Base-by-base conservation (phyloP, 768 basidiomycete genomes). In the Leccinum boreale region DNA sequence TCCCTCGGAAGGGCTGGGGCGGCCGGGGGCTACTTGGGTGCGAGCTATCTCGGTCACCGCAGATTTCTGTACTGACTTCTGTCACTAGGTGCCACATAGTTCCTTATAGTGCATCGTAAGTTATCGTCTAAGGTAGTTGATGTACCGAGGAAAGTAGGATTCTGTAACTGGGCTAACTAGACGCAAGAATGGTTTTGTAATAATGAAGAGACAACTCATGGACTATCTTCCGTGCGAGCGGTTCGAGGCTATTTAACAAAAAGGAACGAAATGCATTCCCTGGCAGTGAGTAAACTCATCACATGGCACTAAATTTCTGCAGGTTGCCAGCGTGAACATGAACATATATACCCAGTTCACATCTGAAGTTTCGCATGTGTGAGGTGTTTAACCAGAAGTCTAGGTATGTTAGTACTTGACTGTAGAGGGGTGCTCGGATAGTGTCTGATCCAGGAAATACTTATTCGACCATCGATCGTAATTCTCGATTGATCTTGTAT, bases 1-100 rank as follows among this genome's bases (percentile, higher is more conserved):
- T 77, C 3, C 92, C 92, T 6, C 73, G 83, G 51, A 82, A 79
- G 56, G 86, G 86, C 7, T 97, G 94, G 94, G 92, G 92, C 60
- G 94, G 94, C 10, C 78, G 91, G 58, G 94, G 94, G 9, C 77
- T 88, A 70, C 75, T 97, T 45, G 94, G 94, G 88, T 92, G 60
- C 65, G 85, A 42, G 29, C 17, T 21, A 46, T n/a, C 47, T 50
- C 56, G 23, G 33, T 42, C 45, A 21, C 45, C 8, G 3, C 49
- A 48, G 39, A 36, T 50, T 55, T 10, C 31, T 33, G 50, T 58
- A 62, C 57, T 46, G 31, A 58, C 26, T 48, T 24, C 28, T 21
- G 19, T 56, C 36, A 9, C 17, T 56, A 87, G 85, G 39, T 87
- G 86, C 62, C 85, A 86, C 66, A 83, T 87, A 45, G 76, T 86